Evolutionary conservation across 176 grass and related monocot genomes (phyloP), one percentile per base, ranked within the genome.

Genomic region (Luzula sylvatica): DNA sequence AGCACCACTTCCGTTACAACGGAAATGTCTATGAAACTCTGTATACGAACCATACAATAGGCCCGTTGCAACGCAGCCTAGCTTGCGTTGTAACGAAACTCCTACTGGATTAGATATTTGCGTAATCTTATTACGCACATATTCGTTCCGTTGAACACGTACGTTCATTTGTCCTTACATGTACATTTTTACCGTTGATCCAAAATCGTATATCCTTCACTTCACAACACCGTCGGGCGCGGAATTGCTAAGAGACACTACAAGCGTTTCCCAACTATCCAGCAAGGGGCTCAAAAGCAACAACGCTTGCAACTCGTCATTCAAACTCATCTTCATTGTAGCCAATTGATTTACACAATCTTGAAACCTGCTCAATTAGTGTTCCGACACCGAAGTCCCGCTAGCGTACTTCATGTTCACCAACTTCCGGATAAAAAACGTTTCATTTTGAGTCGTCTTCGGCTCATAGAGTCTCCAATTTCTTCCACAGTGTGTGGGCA

Each of bases 321-420:
- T 38, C 8, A 54, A 57, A 2, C 1, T 28, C 7, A 67, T 42
- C 8, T 70, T 65, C 40, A 57, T 77, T 0, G 15, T 5, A 7
- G 8, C 3, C 3, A 65, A 3, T 28, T 53, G 15, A 24, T 63
- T 61, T 13, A 69, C 28, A 26, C 42, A 67, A 18, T 32, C 17
- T 20, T 78, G 20, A 8, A 58, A 72, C 0, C 20, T 7, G 65
- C 54, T 78, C 3, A 25, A 43, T n/a, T n/a, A n/a, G 13, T 58
- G 52, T 5, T 78, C 19, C 1, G 30, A 5, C 39, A 56, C 41
- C 1, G 35, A 28, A 1, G 21, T 15, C 0, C 55, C 29, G 12
- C 46, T n/a, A 0, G 44, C 8, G 1, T 69, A 45, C 11, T 67
- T 67, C 47, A 42, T 39, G 17, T 67, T 67, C 9, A 57, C 44